Evolutionary conservation across 2,329 filamentous ascomycete genomes (phyloP).

Genomic region (Alternaria alternata): DNA sequence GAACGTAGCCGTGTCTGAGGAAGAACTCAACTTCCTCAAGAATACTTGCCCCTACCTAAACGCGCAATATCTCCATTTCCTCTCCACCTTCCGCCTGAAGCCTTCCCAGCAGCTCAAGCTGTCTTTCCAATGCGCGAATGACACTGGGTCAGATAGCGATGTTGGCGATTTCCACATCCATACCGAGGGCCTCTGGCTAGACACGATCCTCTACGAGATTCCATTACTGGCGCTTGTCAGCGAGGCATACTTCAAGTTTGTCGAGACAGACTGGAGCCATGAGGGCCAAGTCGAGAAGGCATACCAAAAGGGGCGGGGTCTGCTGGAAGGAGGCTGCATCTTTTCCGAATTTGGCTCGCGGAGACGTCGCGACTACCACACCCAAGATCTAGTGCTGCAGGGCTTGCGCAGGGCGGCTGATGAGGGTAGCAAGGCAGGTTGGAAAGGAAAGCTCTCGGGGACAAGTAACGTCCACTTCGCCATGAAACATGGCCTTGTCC

Average conservation of each 20-base stretch:
- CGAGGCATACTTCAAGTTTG: constrained; percentile 97
- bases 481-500: constrained; percentile 85
- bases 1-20: constrained; percentile 77
- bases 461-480: constrained; percentile 98
- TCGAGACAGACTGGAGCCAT: constrained; percentile 91
- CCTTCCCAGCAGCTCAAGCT: constrained; percentile 81
- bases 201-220: constrained; percentile 98
- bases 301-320: constrained; percentile 76
- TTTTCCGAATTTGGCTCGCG: constrained; percentile 95
- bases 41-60: constrained; percentile 82
- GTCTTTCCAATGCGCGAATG: constrained; percentile 65
- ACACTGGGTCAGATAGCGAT: constrained; percentile 70
- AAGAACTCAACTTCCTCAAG: constrained; percentile 82
- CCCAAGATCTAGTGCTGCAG: constrained; percentile 88
- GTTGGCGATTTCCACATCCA: constrained; percentile 79
- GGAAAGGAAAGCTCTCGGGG: constrained; percentile 78
- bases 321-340: constrained; percentile 83
- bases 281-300: constrained; percentile 86
- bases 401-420: constrained; percentile 82
- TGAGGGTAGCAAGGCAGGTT: constrained; percentile 70
- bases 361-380: constrained; percentile 90
- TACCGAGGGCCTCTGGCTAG: constrained; percentile 85
- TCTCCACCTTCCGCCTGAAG: constrained; percentile 80
- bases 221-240: constrained; percentile 90
- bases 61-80: constrained; percentile 78